Percentiles rank a stretch among this genome's conserved stretches.
Conservation (phyloP, 352 stramenopile species). For the Globisporangium yorkense region DNA sequence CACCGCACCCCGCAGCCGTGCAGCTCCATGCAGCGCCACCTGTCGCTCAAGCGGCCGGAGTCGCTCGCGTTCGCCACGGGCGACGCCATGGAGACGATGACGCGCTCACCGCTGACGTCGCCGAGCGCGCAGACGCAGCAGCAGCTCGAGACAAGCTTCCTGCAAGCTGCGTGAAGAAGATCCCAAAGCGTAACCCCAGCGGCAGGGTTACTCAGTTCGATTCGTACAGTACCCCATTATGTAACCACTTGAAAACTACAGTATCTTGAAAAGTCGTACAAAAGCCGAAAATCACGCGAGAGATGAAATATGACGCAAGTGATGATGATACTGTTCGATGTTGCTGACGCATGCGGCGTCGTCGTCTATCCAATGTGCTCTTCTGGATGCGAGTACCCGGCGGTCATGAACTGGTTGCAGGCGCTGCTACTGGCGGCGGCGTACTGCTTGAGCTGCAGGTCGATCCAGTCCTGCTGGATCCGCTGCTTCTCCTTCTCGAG, state of each 20-base stretch:
- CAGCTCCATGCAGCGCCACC: slow-evolving; percentile 10
- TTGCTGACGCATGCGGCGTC: no score
- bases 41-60: slow-evolving; percentile 11
- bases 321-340: no score
- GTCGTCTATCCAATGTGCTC: no score
- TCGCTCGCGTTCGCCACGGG: slow-evolving; percentile 6
- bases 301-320: no score
- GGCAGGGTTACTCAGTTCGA: slow-evolving; percentile 8
- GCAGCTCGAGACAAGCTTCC: slow-evolving; percentile 8
- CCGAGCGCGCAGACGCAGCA: neutral
- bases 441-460: slow-evolving; percentile 24
- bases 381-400: no score
- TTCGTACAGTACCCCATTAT: no score
- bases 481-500: slow-evolving; percentile 56
- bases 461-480: slow-evolving; percentile 63
- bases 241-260: no score
- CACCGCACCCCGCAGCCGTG: slow-evolving; percentile 4
- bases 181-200: slow-evolving; percentile 2
- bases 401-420: neutral
- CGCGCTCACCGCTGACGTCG: slow-evolving; percentile 10
- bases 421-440: neutral
- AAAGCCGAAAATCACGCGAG: no score
- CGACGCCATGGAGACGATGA: slow-evolving; percentile 7
- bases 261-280: no score
- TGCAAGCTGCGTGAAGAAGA: slow-evolving; percentile 10